A percentile compares a stretch with the other conserved stretches of the same genome.
Conservation (phyloP, 2,329 filamentous ascomycete genomes). For the Pseudogymnoascus sp. region DNA sequence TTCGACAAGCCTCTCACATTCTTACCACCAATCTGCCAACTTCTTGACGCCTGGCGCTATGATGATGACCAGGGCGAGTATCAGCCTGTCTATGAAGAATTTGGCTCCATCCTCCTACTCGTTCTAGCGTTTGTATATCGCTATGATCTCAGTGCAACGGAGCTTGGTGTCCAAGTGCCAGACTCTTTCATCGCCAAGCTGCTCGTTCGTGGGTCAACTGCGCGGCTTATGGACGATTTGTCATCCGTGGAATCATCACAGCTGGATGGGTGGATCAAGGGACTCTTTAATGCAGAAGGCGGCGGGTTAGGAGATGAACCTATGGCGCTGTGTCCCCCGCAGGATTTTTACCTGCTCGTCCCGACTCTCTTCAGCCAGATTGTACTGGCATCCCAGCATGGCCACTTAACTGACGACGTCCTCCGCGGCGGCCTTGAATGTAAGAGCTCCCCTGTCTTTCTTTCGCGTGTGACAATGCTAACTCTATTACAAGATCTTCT, state of each 20-base stretch:
- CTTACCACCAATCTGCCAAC: conserved; percentile 62
- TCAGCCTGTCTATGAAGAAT: conserved; percentile 80
- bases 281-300: conserved; percentile 51
- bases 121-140: conserved; percentile 68
- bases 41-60: conserved; percentile 72
- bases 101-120: conserved; percentile 66
- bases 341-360: conserved; percentile 72
- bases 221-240: conserved; percentile 50
- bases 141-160: conserved; percentile 56
- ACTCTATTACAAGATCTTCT: background rate
- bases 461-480: background rate
- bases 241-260: conserved; percentile 50
- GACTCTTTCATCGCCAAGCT: conserved; percentile 64
- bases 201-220: conserved; percentile 50
- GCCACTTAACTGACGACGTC: conserved; percentile 57
- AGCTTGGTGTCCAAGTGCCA: conserved; percentile 50
- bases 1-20: conserved; percentile 65
- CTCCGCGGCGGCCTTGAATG: conserved; percentile 71
- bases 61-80: conserved; percentile 79
- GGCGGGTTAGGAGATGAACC: conserved; percentile 70
- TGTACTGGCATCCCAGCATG: conserved; percentile 58
- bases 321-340: conserved; percentile 72
- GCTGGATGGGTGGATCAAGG: conserved; percentile 52
- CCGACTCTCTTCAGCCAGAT: conserved; percentile 71
- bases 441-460: conserved; percentile 35